These are phyloP conservation scores for Penicillium ochrochloron DNA, from an alignment of 495 filamentous ascomycete genomes.

Conservation along the genomic window DNA sequence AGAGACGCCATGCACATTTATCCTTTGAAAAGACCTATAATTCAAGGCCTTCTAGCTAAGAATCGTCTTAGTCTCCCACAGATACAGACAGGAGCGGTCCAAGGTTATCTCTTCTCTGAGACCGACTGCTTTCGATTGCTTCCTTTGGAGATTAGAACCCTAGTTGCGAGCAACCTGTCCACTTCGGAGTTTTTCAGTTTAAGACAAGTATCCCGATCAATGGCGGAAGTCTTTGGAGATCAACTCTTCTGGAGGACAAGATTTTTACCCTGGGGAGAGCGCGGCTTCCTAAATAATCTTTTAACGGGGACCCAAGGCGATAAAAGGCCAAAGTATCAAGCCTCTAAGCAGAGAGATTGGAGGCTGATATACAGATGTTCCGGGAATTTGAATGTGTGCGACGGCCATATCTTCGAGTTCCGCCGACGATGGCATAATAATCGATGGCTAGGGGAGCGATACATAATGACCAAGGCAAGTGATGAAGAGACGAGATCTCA, in stretches of 20 bases:
- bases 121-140: constrained; percentile 15
- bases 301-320: neutral
- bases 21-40: constrained; percentile 7
- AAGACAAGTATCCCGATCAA: constrained; percentile 12
- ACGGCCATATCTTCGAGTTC: neutral
- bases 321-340: neutral
- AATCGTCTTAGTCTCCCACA: neutral
- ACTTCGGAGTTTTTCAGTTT: constrained; percentile 15
- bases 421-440: constrained; percentile 12
- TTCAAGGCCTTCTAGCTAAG: constrained; percentile 5
- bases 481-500: neutral
- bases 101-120: neutral
- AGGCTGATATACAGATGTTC: constrained; percentile 7
- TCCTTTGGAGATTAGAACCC: constrained; percentile 16
- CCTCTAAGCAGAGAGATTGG: neutral
- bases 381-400: neutral
- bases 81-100: neutral
- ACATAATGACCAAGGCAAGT: constrained; percentile 7
- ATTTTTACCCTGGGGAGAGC: constrained; percentile 11
- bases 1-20: neutral
- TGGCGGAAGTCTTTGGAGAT: constrained; percentile 15
- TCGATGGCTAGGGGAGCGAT: constrained; percentile 11
- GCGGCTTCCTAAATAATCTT: constrained; percentile 1
- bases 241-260: constrained; percentile 11
- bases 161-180: constrained; percentile 14